A percentile compares a stretch with the other conserved stretches of the same genome.
Evolutionary conservation across 2,329 filamentous ascomycete species (phyloP).

Genomic region (Fusarium irregulare): DNA sequence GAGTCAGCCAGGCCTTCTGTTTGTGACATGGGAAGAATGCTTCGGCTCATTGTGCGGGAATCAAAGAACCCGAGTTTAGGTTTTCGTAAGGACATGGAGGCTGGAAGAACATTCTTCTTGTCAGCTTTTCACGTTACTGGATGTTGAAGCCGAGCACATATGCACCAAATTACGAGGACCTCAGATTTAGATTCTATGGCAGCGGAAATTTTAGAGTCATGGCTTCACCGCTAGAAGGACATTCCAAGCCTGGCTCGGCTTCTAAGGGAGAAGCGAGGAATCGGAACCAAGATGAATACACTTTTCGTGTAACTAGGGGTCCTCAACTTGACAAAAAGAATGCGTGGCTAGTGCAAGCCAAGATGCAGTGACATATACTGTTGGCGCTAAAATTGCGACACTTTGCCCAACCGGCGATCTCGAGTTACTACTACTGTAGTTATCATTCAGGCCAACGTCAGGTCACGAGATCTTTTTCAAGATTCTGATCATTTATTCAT

Average conservation of each 20-base stretch:
- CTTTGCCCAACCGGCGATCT: slow-evolving; percentile 7
- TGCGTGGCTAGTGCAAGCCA: slow-evolving; percentile 36
- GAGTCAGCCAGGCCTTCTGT: slow-evolving; percentile 28
- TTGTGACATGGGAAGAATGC: slow-evolving; percentile 11
- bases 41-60: background rate
- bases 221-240: slow-evolving; percentile 29
- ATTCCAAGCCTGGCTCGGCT: slow-evolving; percentile 13
- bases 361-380: slow-evolving; percentile 28
- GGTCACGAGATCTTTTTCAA: slow-evolving; percentile 1
- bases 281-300: slow-evolving; percentile 11
- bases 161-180: slow-evolving; percentile 18
- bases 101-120: background rate
- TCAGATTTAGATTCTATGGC: background rate
- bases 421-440: background rate
- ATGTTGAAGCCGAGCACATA: background rate
- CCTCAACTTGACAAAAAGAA: slow-evolving; percentile 5
- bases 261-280: slow-evolving; percentile 4
- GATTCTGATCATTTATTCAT: background rate
- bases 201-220: background rate
- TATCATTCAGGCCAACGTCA: background rate
- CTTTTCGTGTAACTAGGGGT: slow-evolving; percentile 28
- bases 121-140: background rate
- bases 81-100: background rate
- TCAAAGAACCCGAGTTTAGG: background rate
- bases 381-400: slow-evolving; percentile 38